Evolutionary conservation across 2,329 filamentous ascomycete genomes (phyloP).

Genomic region (Orbilia blumenaviensis): DNA sequence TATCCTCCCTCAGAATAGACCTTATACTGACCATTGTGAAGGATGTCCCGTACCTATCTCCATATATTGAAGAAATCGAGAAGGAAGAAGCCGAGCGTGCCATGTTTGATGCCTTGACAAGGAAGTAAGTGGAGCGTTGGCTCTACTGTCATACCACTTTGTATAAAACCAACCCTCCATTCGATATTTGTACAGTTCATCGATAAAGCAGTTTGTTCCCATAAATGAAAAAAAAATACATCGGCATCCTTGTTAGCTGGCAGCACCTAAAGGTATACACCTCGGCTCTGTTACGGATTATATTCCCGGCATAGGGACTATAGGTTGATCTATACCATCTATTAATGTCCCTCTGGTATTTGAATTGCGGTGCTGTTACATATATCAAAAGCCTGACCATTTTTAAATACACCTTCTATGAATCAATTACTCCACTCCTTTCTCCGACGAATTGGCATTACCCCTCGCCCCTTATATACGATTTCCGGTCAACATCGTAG

Average conservation of each 20-base stretch:
- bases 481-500: not conserved
- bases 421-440: not conserved
- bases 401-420: not conserved
- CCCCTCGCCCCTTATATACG: not conserved
- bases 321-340: not conserved
- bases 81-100: constrained; percentile 72
- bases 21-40: constrained; percentile 60
- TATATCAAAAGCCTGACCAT: not conserved
- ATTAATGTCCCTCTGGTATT: not conserved
- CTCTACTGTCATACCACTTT: not conserved
- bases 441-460: not conserved
- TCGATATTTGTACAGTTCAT: constrained; percentile 29
- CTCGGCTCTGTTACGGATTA: not conserved
- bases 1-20: constrained; percentile 1
- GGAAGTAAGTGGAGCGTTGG: constrained; percentile 20
- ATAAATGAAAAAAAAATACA: not conserved
- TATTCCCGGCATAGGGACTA: not conserved
- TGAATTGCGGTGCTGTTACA: not conserved
- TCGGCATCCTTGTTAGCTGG: not conserved
- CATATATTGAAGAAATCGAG: constrained; percentile 75
- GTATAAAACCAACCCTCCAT: constrained; percentile 17
- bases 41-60: constrained; percentile 73
- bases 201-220: constrained; percentile 1
- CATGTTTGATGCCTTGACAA: constrained; percentile 72
- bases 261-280: not conserved